Conservation (phyloP, 768 basidiomycete genomes). For the Hygrocybe coccinea region DNA sequence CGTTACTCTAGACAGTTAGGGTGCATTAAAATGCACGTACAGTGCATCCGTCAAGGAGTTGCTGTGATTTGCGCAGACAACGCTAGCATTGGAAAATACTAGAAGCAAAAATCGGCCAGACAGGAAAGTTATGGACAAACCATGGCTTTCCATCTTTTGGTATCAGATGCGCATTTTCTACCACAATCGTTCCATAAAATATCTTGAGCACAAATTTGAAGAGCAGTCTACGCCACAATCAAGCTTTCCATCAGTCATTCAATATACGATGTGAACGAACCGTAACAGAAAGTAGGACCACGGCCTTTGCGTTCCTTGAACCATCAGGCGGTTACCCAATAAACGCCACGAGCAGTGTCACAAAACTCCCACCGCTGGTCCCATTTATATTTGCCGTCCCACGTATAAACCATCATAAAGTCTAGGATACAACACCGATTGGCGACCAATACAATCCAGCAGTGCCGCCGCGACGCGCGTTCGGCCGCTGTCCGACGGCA, state of each 20-base stretch:
- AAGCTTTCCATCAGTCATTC: neutral
- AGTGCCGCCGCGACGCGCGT: no score
- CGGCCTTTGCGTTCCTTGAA: conserved; percentile 40
- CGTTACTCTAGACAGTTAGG: neutral
- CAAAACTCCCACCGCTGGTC: neutral
- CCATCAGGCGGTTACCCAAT: no score
- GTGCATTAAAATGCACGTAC: conserved; percentile 38
- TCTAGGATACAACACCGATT: no score
- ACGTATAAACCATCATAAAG: no score
- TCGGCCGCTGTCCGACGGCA: no score
- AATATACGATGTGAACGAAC: conserved; percentile 30
- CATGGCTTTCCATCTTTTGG: conserved; percentile 71
- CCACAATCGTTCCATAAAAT: conserved; percentile 85
- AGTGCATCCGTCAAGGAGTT: conserved; percentile 85
- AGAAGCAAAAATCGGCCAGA: neutral
- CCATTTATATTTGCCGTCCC: neutral
- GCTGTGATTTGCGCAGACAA: conserved; percentile 82
- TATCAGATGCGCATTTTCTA: conserved; percentile 70
- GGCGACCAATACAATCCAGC: no score
- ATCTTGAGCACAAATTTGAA: conserved; percentile 84
- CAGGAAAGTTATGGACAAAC: conserved; percentile 35
- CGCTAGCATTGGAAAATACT: conserved; percentile 39
- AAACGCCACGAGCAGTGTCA: neutral
- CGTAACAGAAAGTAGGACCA: conserved; percentile 70
- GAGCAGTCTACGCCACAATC: conserved; percentile 42